phyloP scores from a whole-genome alignment of 2,329 filamentous ascomycete genomes.

The Curvularia spicifera region DNA sequence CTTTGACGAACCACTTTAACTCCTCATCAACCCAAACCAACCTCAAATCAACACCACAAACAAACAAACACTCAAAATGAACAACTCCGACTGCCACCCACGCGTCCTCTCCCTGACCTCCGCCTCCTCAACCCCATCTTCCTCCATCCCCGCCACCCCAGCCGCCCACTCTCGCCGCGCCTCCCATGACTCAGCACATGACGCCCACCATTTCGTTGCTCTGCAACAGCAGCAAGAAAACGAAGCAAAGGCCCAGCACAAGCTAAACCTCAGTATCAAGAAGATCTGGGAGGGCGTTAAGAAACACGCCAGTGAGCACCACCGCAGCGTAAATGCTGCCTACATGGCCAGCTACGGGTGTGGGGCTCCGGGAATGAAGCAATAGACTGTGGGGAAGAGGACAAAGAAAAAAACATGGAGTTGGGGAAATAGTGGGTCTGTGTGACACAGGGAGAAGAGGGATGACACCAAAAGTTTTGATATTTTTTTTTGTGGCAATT shows the following conservation, averaged over 20 bases:
- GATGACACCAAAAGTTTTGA: neutral
- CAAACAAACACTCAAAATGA: conserved; percentile 27
- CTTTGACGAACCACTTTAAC: neutral
- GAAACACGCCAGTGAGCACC: conserved; percentile 37
- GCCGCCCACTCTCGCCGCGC: conserved; percentile 22
- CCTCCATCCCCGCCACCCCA: conserved; percentile 19
- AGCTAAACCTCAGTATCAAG: conserved; percentile 33
- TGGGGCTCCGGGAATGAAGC: conserved; percentile 5
- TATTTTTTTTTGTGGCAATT: neutral
- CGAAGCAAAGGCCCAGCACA: conserved; percentile 26
- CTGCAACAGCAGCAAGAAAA: conserved; percentile 11
- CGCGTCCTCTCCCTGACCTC: conserved; percentile 30
- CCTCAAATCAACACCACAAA: conserved; percentile 20
- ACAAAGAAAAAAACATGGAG: neutral
- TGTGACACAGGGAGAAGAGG: neutral
- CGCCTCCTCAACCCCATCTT: conserved; percentile 9
- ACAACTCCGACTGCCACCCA: conserved; percentile 30
- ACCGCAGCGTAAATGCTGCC: conserved; percentile 39
- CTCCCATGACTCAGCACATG: conserved; percentile 31
- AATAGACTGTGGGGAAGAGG: neutral
- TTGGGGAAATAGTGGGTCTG: neutral
- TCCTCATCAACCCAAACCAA: neutral
- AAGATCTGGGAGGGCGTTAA: conserved; percentile 41
- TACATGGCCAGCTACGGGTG: conserved; percentile 35
- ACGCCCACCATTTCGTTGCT: conserved; percentile 29